These are phyloP conservation scores for Pseudovirgaria hyperparasitica DNA, from an alignment of 2,329 filamentous ascomycete genomes.

Conservation along the genomic window DNA sequence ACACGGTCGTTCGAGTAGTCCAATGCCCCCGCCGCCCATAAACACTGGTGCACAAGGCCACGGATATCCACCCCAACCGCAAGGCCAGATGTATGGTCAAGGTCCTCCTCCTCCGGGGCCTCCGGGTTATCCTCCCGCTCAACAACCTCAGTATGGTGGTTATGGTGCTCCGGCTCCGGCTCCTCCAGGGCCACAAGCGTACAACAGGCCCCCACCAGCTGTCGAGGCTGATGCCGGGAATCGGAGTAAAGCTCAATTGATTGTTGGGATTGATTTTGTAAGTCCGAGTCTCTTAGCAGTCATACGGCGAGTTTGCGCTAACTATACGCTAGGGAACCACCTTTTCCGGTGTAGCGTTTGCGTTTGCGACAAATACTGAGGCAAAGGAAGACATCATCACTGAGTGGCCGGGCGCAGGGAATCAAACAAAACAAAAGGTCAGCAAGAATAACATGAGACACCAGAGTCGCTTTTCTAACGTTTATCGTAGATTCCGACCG, in stretches of 20 bases:
- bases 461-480: conserved; percentile 4
- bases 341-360: conserved; percentile 92
- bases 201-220: conserved; percentile 23
- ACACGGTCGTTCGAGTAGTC: conserved; percentile 37
- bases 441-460: conserved; percentile 8
- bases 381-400: conserved; percentile 98
- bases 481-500: conserved; percentile 72
- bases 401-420: conserved; percentile 95
- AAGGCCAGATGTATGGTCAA: conserved; percentile 26
- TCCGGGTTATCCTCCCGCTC: conserved; percentile 25
- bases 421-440: conserved; percentile 99
- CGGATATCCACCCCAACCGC: conserved; percentile 35
- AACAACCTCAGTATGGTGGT: conserved; percentile 12
- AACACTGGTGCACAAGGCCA: conserved; percentile 39
- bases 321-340: conserved; percentile 62
- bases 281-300: conserved; percentile 15
- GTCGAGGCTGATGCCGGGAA: conserved; percentile 76
- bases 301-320: conserved; percentile 9
- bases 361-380: conserved; percentile 88
- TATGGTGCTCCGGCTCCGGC: conserved; percentile 20
- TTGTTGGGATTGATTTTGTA: conserved; percentile 98
- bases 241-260: conserved; percentile 89
- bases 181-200: conserved; percentile 17
- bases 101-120: conserved; percentile 19
- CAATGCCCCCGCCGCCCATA: conserved; percentile 41